phyloP scores from a whole-genome alignment of 805 yeast species.

The Saturnispora silvae region DNA sequence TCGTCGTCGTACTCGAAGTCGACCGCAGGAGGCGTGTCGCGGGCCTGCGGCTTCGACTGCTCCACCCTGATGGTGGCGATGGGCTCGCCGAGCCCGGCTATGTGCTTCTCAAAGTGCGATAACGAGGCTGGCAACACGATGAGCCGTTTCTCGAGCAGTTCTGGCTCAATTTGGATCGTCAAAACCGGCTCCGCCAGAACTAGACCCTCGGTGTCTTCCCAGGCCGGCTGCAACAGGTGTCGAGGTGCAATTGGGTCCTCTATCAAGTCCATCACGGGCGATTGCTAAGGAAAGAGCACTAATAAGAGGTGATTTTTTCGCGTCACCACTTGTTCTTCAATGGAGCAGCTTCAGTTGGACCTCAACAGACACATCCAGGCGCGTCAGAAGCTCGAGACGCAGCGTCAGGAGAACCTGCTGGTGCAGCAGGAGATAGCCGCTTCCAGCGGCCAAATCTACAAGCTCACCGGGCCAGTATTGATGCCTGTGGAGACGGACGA shows the following conservation, averaged over 20 bases:
- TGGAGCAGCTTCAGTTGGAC: constrained; percentile 21
- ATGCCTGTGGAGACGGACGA: constrained; percentile 81
- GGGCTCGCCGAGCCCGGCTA: no score
- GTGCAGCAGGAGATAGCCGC: constrained; percentile 70
- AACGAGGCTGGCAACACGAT: constrained; percentile 29
- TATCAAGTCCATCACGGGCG: background rate
- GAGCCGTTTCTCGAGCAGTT: background rate
- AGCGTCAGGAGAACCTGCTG: constrained; percentile 84
- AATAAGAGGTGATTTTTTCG: background rate
- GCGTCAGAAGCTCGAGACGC: constrained; percentile 86
- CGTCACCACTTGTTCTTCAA: constrained; percentile 9
- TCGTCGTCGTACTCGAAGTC: background rate
- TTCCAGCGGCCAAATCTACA: constrained; percentile 59
- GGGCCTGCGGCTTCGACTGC: no score
- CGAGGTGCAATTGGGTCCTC: background rate
- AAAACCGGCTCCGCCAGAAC: background rate
- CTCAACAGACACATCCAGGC: constrained; percentile 47
- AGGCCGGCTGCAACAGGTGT: background rate
- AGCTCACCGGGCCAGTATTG: constrained; percentile 84
- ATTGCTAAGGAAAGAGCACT: background rate
- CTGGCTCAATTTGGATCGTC: background rate
- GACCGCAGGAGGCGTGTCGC: background rate
- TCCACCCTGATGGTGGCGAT: no score
- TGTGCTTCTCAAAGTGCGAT: constrained; percentile 33
- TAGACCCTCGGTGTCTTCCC: background rate